These are phyloP conservation scores for Trypanosoma conorhini DNA, from an alignment of 208 protist species.

Conservation along the genomic window DNA sequence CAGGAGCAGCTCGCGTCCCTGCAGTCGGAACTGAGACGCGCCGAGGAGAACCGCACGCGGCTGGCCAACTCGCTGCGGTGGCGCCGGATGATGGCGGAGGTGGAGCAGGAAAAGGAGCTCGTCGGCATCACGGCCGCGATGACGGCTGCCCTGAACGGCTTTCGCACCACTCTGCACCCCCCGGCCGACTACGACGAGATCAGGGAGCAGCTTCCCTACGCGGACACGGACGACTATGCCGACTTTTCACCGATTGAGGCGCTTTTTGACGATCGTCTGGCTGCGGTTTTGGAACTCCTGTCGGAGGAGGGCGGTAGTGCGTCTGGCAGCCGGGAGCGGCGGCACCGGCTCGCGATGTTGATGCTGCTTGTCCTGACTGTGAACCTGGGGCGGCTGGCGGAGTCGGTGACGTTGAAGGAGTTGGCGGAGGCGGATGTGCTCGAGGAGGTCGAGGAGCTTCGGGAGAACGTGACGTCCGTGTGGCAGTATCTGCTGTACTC, in stretches of 20 bases:
- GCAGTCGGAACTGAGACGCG: slow-evolving; percentile 27
- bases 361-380: slow-evolving; percentile 71
- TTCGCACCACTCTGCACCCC: slow-evolving; percentile 43
- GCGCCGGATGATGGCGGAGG: slow-evolving; percentile 80
- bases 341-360: slow-evolving; percentile 48
- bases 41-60: slow-evolving; percentile 46
- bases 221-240: slow-evolving; percentile 80
- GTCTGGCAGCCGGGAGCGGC: slow-evolving; percentile 4
- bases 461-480: slow-evolving; percentile 43
- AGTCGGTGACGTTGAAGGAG: slow-evolving; percentile 40
- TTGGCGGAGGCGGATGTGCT: slow-evolving; percentile 34
- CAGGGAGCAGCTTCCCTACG: slow-evolving; percentile 42
- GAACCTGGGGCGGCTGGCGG: slow-evolving; percentile 43
- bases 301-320: slow-evolving; percentile 8
- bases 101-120: slow-evolving; percentile 40
- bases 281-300: slow-evolving; percentile 30
- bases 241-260: slow-evolving; percentile 62
- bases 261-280: slow-evolving; percentile 52
- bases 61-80: slow-evolving; percentile 77
- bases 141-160: slow-evolving; percentile 28
- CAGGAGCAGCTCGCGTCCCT: slow-evolving; percentile 56
- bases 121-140: slow-evolving; percentile 46
- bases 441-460: slow-evolving; percentile 48
- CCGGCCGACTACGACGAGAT: slow-evolving; percentile 50
- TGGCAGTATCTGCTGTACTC: slow-evolving; percentile 62